phyloP scores from a whole-genome alignment of 768 basidiomycete genomes.

The Terana coerulea region DNA sequence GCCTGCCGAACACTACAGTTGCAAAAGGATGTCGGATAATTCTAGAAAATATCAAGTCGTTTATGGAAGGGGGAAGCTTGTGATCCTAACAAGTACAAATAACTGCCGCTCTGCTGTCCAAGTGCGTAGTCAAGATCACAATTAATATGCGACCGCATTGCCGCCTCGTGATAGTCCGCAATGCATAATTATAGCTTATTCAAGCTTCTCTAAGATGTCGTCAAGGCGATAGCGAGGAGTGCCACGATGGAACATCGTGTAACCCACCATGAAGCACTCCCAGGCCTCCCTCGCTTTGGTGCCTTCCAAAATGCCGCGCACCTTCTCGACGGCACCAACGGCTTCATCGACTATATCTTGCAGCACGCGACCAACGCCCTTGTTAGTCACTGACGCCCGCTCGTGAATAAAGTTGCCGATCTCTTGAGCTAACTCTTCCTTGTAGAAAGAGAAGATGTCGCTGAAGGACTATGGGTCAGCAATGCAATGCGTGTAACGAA shows the following conservation, averaged over 20 bases:
- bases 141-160: no score
- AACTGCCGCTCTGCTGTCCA: no score
- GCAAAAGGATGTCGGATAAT: no score
- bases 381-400: background rate
- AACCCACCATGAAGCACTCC: constrained; percentile 15
- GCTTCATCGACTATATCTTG: constrained; percentile 14
- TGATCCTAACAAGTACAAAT: no score
- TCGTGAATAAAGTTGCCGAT: background rate
- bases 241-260: constrained; percentile 16
- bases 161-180: no score
- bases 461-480: background rate
- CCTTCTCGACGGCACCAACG: constrained; percentile 14
- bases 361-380: background rate
- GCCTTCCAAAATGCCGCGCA: constrained; percentile 3
- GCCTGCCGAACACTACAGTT: no score
- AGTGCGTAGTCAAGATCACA: no score
- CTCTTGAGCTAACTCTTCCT: constrained; percentile 2
- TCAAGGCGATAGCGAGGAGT: constrained; percentile 9
- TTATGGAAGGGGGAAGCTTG: no score
- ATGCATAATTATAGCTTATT: no score
- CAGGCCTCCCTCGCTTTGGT: constrained; percentile 14
- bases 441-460: constrained; percentile 7
- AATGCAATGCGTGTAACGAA: no score
- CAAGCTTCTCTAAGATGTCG: no score
- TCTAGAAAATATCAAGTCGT: no score